These are phyloP conservation scores for Huntiella savannae DNA, from an alignment of 2,329 filamentous ascomycete genomes.

Conservation along the genomic window DNA sequence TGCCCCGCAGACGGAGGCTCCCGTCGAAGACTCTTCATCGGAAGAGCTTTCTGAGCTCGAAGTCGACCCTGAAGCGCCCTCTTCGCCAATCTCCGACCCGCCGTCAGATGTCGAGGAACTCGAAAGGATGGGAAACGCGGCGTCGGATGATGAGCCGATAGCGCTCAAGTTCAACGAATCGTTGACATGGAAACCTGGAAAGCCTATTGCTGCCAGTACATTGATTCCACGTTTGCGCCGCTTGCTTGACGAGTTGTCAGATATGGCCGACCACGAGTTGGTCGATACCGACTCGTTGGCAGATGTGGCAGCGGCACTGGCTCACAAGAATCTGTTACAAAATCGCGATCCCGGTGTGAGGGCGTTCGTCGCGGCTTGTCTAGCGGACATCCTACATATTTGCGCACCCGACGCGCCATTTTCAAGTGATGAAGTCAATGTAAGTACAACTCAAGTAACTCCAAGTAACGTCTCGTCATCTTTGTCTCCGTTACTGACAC, in stretches of 20 bases:
- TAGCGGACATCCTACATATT: conserved; percentile 82
- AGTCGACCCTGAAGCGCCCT: conserved; percentile 8
- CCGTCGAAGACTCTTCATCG: conserved; percentile 6
- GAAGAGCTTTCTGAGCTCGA: conserved; percentile 10
- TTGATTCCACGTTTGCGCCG: conserved; percentile 64
- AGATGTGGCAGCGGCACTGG: conserved; percentile 70
- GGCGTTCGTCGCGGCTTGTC: conserved; percentile 71
- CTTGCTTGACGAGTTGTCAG: conserved; percentile 64
- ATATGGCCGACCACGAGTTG: conserved; percentile 64
- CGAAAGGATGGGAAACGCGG: conserved; percentile 13
- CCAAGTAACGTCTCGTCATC: neutral
- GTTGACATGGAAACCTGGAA: conserved; percentile 80
- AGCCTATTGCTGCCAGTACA: conserved; percentile 66
- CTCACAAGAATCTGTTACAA: conserved; percentile 58
- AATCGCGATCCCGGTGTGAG: conserved; percentile 91
- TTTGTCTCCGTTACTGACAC: conserved; percentile 13
- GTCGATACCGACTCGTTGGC: conserved; percentile 66
- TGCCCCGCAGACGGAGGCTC: conserved; percentile 8
- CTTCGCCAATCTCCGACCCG: conserved; percentile 11
- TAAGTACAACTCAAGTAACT: conserved; percentile 21
- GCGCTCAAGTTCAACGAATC: conserved; percentile 63
- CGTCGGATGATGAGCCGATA: conserved; percentile 14
- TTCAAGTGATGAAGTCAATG: conserved; percentile 76
- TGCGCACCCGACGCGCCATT: conserved; percentile 93
- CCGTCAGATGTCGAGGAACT: conserved; percentile 10